These are phyloP conservation scores for Rhodomyrtus tomentosa DNA, from an alignment of 345 rosid species.

Conservation along the genomic window DNA sequence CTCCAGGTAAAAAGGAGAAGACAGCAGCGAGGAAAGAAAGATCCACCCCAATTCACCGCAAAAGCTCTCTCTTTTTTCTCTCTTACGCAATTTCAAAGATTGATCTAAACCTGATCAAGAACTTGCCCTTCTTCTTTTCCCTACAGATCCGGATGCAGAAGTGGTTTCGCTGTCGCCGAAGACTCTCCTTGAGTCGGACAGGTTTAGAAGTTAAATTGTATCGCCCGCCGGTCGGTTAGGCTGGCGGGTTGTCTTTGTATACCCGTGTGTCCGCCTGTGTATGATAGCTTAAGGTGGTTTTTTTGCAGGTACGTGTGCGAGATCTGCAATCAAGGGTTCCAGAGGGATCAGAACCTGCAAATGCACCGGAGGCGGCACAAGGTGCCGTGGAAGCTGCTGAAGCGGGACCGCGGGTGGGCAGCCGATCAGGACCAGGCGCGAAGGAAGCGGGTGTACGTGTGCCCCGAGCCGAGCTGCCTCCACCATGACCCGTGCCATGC, in stretches of 20 bases:
- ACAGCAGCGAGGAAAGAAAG: not conserved
- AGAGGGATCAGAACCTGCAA: slow-evolving; percentile 92
- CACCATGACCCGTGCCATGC: slow-evolving; percentile 95
- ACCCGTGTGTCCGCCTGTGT: not conserved
- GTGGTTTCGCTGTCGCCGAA: slow-evolving; percentile 83
- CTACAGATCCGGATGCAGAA: slow-evolving; percentile 88
- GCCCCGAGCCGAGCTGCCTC: slow-evolving; percentile 87
- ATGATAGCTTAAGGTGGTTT: not conserved
- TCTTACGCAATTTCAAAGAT: not conserved
- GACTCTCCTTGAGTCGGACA: slow-evolving; percentile 83
- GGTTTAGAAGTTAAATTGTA: not conserved
- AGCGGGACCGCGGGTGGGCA: slow-evolving; percentile 27
- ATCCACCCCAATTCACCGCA: not conserved
- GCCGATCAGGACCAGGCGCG: slow-evolving; percentile 20
- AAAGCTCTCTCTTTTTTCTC: not conserved
- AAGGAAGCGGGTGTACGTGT: slow-evolving; percentile 69
- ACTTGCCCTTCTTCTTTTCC: not conserved
- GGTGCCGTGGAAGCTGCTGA: slow-evolving; percentile 94
- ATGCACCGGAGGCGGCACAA: slow-evolving; percentile 94
- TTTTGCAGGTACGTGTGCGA: slow-evolving; percentile 56
- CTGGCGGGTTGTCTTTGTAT: not conserved
- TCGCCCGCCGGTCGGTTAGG: not conserved
- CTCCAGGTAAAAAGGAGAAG: slow-evolving; percentile 43
- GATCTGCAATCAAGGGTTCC: slow-evolving; percentile 97
- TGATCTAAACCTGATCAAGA: not conserved